Conservation (phyloP, 495 filamentous ascomycete species). For the Elaphomyces granulatus region DNA sequence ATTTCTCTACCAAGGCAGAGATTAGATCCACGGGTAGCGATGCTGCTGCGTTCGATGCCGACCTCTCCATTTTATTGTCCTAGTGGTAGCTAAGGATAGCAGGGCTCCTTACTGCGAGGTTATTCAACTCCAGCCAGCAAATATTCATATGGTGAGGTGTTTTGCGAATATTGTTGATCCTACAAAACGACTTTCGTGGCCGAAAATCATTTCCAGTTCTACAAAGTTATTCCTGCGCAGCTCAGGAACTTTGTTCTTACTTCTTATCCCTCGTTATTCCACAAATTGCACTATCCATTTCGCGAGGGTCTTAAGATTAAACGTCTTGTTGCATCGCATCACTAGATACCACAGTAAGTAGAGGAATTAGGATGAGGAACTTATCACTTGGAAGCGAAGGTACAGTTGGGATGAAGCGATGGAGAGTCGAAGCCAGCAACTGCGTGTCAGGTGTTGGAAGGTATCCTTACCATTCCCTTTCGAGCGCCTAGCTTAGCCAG, state of each 20-base stretch:
- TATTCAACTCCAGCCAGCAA: slow-evolving; percentile 62
- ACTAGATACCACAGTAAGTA: too few relatives aligned
- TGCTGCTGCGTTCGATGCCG: too few relatives aligned
- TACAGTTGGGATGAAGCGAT: too few relatives aligned
- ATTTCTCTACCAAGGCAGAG: too few relatives aligned
- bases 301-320: slow-evolving; percentile 67
- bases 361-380: too few relatives aligned
- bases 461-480: too few relatives aligned
- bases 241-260: slow-evolving; percentile 79
- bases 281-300: slow-evolving; percentile 71
- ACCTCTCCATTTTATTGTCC: slow-evolving; percentile 2
- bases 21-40: too few relatives aligned
- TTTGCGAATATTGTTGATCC: slow-evolving; percentile 64
- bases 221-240: slow-evolving; percentile 72
- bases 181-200: slow-evolving; percentile 86
- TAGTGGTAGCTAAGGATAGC: slow-evolving; percentile 6
- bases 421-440: too few relatives aligned
- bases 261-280: slow-evolving; percentile 61
- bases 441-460: too few relatives aligned
- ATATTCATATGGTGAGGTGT: slow-evolving; percentile 57
- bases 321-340: slow-evolving; percentile 59
- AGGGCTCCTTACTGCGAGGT: slow-evolving; percentile 58
- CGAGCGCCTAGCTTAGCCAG: too few relatives aligned
- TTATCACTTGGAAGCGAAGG: too few relatives aligned
- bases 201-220: slow-evolving; percentile 72